Evolutionary conservation across 2,329 filamentous ascomycete genomes (phyloP), one percentile per base, ranked within the genome.

Genomic region (Fusarium albidum): DNA sequence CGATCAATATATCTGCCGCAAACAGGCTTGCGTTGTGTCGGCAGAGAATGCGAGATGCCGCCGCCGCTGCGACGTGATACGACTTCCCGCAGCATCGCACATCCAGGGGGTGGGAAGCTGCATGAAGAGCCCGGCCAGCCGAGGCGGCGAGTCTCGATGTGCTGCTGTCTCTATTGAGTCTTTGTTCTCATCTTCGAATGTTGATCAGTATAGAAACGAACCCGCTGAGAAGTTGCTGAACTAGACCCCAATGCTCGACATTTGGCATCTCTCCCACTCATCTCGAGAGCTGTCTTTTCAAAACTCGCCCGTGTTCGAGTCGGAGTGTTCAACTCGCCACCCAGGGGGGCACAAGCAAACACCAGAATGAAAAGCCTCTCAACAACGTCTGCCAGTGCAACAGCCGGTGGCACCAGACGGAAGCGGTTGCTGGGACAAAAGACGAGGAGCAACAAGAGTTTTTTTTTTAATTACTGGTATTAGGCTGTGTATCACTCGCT

Each of bases 31-130:
- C 47, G 39, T 32, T 26, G 62, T 64, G 60, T 45, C n/a, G n/a
- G 15, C 21, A 42, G 34, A 26, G n/a, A 21, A 51, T 64, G 64
- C 49, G 52, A 61, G 62, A 67, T 67, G 50, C 62, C 54, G 60
- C 58, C 61, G 53, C 47, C 32, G 58, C 49, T 40, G 50, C 15
- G 61, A 65, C 55, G 64, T 67, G 29, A 13, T 37, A 65, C 64
- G 32, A 33, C 32, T 42, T 42, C 17, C 34, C 37, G 42, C 35
- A 42, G 52, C 39, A 51, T 52, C 44, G 46, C 53, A 49, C 34
- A 55, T 47, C 32, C 21, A 46, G 51, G 43, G 27, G 46, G 39
- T n/a, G n/a, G n/a, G n/a, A n/a, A 33, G 28, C 25, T 47, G 37
- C 32, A 39, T 49, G 12, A 18, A 18, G 33, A n/a, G 11, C 28